These are phyloP conservation scores for Beauveria australis DNA, from an alignment of 2,329 filamentous ascomycete species.

Conservation along the genomic window DNA sequence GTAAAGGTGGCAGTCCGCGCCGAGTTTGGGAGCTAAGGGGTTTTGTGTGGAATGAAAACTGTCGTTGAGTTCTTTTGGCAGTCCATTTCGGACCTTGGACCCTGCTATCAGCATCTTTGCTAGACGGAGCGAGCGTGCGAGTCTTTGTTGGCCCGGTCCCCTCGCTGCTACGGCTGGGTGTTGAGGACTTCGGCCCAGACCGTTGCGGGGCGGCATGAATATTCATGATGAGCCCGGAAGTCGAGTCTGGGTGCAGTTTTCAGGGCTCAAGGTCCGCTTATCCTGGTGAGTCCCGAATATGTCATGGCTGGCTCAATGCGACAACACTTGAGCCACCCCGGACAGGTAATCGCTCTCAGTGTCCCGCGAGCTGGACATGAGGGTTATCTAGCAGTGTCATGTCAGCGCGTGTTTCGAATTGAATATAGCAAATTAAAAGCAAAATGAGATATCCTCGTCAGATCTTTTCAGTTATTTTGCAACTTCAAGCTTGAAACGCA, in stretches of 20 bases:
- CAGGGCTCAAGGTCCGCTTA: not conserved
- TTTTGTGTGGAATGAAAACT: not conserved
- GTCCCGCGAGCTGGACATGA: not conserved
- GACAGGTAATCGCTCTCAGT: not conserved
- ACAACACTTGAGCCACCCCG: not conserved
- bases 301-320: not conserved
- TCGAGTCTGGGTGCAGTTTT: not conserved
- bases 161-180: not conserved
- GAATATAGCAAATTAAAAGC: not conserved
- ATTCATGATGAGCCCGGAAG: not conserved
- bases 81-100: not conserved
- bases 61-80: not conserved
- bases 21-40: not conserved
- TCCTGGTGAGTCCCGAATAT: not conserved
- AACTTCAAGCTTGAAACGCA: slow-evolving; percentile 43
- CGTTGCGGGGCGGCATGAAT: not conserved
- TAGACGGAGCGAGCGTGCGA: not conserved
- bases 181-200: not conserved
- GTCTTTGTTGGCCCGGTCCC: not conserved
- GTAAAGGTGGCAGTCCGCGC: not conserved
- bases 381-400: not conserved
- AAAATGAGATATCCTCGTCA: slow-evolving; percentile 36
- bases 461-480: slow-evolving; percentile 64
- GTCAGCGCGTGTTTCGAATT: not conserved
- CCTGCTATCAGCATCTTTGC: not conserved